phyloP scores from a whole-genome alignment of 169 alveolate species.

The Plasmodium ovale region DNA sequence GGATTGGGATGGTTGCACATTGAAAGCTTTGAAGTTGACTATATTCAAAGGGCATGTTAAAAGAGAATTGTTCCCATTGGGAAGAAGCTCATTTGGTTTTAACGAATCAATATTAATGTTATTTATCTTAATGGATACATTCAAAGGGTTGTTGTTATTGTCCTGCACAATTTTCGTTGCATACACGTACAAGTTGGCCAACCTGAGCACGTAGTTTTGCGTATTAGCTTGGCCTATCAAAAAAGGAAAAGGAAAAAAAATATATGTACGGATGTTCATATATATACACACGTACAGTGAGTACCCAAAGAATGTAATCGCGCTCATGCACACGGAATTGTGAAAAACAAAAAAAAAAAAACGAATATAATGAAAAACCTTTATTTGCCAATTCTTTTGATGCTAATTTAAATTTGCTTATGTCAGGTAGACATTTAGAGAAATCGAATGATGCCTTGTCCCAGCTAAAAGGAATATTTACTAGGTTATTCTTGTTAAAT shows the following conservation, averaged over 20 bases:
- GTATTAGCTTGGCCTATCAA: slow-evolving; percentile 12
- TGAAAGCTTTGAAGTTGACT: background rate
- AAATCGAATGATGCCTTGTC: slow-evolving; percentile 48
- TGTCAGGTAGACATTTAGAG: slow-evolving; percentile 64
- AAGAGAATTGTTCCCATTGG: slow-evolving; percentile 24
- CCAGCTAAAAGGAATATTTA: slow-evolving; percentile 47
- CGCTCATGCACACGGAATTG: too few relatives aligned
- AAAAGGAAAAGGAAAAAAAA: background rate
- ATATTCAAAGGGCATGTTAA: slow-evolving; percentile 54
- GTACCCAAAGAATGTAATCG: background rate
- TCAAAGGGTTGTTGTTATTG: slow-evolving; percentile 11
- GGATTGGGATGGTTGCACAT: slow-evolving; percentile 36
- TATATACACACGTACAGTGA: background rate
- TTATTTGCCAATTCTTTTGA: slow-evolving; percentile 20
- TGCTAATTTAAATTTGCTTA: slow-evolving; percentile 24
- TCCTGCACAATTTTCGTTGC: slow-evolving; percentile 46
- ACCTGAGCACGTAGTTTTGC: slow-evolving; percentile 22
- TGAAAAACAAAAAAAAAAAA: background rate
- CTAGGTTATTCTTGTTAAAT: slow-evolving; percentile 15
- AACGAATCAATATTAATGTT: slow-evolving; percentile 27
- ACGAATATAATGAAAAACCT: slow-evolving; percentile 11
- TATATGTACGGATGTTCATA: background rate
- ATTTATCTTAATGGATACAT: slow-evolving; percentile 31
- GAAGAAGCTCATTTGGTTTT: slow-evolving; percentile 45
- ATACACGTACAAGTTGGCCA: slow-evolving; percentile 48